phyloP scores from a whole-genome alignment of 2,329 filamentous ascomycete species.

The Cyphellophora attinorum region DNA sequence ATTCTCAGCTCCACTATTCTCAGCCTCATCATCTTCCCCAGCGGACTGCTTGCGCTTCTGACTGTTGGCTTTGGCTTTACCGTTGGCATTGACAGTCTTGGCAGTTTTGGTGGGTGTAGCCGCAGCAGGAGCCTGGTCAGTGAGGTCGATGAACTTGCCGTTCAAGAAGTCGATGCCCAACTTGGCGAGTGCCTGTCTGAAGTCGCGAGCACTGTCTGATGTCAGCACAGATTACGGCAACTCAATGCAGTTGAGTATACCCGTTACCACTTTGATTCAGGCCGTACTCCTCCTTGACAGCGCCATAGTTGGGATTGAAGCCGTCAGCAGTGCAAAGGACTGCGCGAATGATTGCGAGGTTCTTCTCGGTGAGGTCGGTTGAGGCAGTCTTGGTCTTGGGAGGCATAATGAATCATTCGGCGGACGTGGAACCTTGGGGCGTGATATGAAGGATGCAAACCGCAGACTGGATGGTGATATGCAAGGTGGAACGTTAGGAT shows the following conservation, averaged over 20 bases:
- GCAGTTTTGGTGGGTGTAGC: not conserved
- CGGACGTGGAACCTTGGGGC: too few species aligned
- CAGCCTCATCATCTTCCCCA: slow-evolving; percentile 2
- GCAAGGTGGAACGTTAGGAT: too few species aligned
- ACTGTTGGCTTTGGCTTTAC: not conserved
- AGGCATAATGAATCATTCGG: too few species aligned
- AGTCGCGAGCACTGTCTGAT: not conserved
- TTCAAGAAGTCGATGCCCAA: not conserved
- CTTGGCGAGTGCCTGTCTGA: not conserved
- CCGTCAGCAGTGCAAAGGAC: not conserved
- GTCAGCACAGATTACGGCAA: not conserved
- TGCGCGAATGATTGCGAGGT: not conserved
- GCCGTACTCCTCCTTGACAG: not conserved
- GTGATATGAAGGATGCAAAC: too few species aligned
- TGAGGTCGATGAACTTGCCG: not conserved
- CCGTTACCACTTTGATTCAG: not conserved
- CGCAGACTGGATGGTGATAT: too few species aligned
- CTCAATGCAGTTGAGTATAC: not conserved
- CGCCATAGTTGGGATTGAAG: not conserved
- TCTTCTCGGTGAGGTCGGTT: not conserved
- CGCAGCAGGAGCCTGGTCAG: not conserved
- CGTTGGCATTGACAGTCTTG: not conserved
- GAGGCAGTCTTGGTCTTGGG: not conserved
- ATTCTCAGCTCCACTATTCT: too few species aligned
- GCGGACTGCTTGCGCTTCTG: slow-evolving; percentile 1